A percentile compares a stretch with the other conserved stretches of the same genome.
These are phyloP conservation scores for Aotearoamyces nothofagi DNA, from an alignment of 2,329 filamentous ascomycete genomes.

Conservation along the genomic window DNA sequence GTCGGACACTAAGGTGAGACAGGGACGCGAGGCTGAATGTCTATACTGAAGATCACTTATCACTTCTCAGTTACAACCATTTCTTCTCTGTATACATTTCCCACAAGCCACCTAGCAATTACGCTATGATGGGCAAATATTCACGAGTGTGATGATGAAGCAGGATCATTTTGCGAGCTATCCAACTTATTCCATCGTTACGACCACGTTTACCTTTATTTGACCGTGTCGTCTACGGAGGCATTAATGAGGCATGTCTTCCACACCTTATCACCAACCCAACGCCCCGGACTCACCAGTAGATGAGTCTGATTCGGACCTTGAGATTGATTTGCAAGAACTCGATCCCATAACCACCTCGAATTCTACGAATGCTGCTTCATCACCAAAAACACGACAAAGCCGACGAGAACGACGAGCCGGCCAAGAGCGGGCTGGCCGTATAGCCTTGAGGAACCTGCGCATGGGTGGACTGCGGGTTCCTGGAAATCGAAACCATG, in stretches of 20 bases:
- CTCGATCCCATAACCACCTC: constrained; percentile 43
- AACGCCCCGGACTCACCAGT: constrained; percentile 41
- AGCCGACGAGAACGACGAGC: constrained; percentile 14
- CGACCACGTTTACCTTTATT: too few relatives aligned
- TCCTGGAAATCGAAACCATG: constrained; percentile 30
- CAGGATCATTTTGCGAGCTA: neutral
- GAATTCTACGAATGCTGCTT: constrained; percentile 10
- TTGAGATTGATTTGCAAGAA: constrained; percentile 65
- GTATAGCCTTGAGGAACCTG: constrained; percentile 57
- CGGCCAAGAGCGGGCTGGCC: constrained; percentile 21
- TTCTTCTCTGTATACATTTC: too few relatives aligned
- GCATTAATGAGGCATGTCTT: constrained; percentile 22
- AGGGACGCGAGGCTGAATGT: too few relatives aligned
- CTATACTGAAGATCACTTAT: too few relatives aligned
- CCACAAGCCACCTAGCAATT: too few relatives aligned
- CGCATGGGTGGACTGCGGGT: constrained; percentile 50
- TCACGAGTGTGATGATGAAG: too few relatives aligned
- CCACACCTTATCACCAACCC: constrained; percentile 18
- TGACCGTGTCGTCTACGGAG: too few relatives aligned
- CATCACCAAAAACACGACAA: constrained; percentile 15
- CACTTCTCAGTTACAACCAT: too few relatives aligned
- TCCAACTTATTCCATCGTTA: constrained; percentile 1
- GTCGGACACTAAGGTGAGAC: too few relatives aligned
- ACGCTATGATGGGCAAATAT: too few relatives aligned
- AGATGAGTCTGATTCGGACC: constrained; percentile 61